Evolutionary conservation across 2,329 filamentous ascomycete species (phyloP).

Genomic region (Fusarium pilosicola): DNA sequence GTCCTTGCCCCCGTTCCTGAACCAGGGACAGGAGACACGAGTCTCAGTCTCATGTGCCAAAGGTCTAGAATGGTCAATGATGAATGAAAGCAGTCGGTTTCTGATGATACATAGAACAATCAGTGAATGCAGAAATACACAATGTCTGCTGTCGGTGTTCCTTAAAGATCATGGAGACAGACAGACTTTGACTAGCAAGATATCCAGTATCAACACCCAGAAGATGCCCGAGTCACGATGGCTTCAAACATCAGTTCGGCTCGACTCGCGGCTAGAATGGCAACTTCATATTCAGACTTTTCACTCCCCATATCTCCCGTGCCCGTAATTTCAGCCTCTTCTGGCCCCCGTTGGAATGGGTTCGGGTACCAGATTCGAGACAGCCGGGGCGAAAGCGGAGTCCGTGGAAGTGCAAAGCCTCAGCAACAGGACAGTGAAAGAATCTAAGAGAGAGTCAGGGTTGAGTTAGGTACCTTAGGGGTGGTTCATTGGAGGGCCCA

Average conservation of each 20-base stretch:
- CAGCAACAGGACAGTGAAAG: neutral
- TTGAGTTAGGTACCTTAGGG: neutral
- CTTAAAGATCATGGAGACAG: neutral
- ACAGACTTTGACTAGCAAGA: neutral
- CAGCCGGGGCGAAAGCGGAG: constrained; percentile 26
- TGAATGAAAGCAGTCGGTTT: constrained; percentile 2
- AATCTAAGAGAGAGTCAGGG: neutral
- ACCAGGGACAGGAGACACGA: constrained; percentile 13
- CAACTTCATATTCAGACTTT: neutral
- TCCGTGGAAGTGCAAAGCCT: constrained; percentile 2
- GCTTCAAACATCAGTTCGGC: neutral
- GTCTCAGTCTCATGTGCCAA: constrained; percentile 26
- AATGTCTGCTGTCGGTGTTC: neutral
- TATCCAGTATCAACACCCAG: neutral
- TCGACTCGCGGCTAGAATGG: constrained; percentile 14
- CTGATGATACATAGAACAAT: neutral
- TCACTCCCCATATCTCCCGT: constrained; percentile 7
- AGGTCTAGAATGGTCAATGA: constrained; percentile 4
- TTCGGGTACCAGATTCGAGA: constrained; percentile 38
- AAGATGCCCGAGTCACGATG: constrained; percentile 29
- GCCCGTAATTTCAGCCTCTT: constrained; percentile 26
- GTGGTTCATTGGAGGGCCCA: constrained; percentile 34
- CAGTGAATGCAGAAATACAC: neutral
- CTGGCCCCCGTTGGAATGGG: constrained; percentile 34
- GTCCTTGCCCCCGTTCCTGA: constrained; percentile 10